Evolutionary conservation across 805 yeast genomes (phyloP), one percentile per base, ranked within the genome.

Genomic region (Kodamaea laetipori): DNA sequence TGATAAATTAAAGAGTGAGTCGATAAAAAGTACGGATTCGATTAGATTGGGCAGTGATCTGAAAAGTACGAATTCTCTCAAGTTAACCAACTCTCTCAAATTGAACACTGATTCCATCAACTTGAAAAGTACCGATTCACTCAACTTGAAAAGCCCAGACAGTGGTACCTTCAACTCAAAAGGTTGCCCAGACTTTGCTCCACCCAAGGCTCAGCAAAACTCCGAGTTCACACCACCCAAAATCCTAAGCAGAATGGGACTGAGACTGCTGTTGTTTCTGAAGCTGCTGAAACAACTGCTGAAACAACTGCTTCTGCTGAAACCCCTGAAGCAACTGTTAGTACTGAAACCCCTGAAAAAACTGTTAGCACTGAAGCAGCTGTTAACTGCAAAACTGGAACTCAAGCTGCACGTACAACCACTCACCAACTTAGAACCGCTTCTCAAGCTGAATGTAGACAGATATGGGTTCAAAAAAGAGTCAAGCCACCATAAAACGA

Each of bases 401-500:
- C 11, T 4, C 15, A 24, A 15, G 12, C 30, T 32, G 18, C 23
- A 21, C 4, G 23, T 23, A 9, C 27, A 11, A n/a, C 30, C 41
- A 4, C 19, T 38, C 13, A 26, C 17, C 13, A 25, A 38, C 19
- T 7, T 30, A 11, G 18, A 27, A 4, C 26, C 23, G 15, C 36
- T 38, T 11, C 41, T 37, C 9, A 24, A 8, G 18, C 43, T 32
- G 30, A 36, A 37, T 12, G 37, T 42, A 44, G 98, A 92, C 60
- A 65, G 92, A 38, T 92, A 92, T 60, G 99, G 99, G 1, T 92
- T 92, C 69, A 82, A 80, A 51, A 90, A 88, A 58, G 73, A 74
- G 13, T 77, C 79, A 13, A 64, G 68, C 33, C 78, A 71, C 52
- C 61, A 60, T 47, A 50, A 39, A 24, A 69, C 85, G 17, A 53